phyloP scores from a whole-genome alignment of 495 filamentous ascomycete genomes.

The Aspergillus ostianus region DNA sequence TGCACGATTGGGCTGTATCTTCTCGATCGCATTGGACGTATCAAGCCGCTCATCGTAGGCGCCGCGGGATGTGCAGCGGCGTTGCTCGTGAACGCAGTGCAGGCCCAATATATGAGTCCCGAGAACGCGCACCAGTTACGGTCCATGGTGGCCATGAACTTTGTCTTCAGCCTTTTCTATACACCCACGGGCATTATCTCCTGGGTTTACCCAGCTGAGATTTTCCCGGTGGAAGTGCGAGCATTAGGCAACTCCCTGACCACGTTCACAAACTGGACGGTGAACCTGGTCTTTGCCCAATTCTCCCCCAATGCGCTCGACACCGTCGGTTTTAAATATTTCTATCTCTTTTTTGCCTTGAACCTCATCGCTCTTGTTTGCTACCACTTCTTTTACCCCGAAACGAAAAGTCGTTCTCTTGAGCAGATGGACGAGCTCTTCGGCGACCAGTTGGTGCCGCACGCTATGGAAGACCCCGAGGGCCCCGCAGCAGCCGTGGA shows the following conservation, averaged over 20 bases:
- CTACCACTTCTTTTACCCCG: conserved; percentile 47
- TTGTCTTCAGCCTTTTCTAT: conserved; percentile 19
- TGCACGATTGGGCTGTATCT: conserved; percentile 14
- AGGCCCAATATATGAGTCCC: conserved; percentile 13
- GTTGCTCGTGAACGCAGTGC: conserved; percentile 15
- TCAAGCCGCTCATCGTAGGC: conserved; percentile 18
- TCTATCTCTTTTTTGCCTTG: conserved; percentile 48
- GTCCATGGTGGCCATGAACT: conserved; percentile 22
- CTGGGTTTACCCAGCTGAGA: conserved; percentile 57
- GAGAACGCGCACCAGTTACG: conserved; percentile 14
- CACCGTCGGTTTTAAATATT: conserved; percentile 46
- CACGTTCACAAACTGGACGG: conserved; percentile 51
- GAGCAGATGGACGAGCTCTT: conserved; percentile 56
- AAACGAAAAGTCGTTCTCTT: conserved; percentile 49
- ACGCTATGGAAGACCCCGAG: conserved; percentile 16
- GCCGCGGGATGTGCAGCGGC: conserved; percentile 9
- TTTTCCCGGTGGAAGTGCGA: conserved; percentile 52
- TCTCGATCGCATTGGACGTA: conserved; percentile 17
- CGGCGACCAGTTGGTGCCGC: conserved; percentile 31
- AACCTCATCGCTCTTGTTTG: conserved; percentile 41
- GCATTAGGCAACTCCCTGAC: conserved; percentile 49
- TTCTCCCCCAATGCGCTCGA: conserved; percentile 48
- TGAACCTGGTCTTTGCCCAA: conserved; percentile 52
- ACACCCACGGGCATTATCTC: conserved; percentile 46
- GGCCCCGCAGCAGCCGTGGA: conserved; percentile 14